Evolutionary conservation across 2,329 filamentous ascomycete species (phyloP), one percentile per base, ranked within the genome.

Genomic region (Stagonosporopsis tanaceti): DNA sequence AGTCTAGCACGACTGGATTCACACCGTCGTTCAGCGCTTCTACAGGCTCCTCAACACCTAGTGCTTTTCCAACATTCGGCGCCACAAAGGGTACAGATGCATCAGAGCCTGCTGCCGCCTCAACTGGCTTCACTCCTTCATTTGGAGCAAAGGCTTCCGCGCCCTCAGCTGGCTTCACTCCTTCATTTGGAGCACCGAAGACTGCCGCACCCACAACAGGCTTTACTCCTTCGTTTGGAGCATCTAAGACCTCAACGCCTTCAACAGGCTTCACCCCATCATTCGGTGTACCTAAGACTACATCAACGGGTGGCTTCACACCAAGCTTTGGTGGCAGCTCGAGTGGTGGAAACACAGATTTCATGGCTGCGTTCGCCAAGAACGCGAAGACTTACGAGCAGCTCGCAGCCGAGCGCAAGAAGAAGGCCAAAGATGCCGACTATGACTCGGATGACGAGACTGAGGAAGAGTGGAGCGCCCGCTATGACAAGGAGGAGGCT

Each of bases 381-480:
- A 66, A 53, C 2, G 69, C 71, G 9, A 75, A 73, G 59, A 68
- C 70, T 0, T 68, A 65, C 27, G 71, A 76, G 41, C 54, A 75
- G 50, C 68, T 75, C 34, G 64, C 66, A 30, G 69, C 68, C 5
- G 72, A 76, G 53, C 70, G 69, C 7, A 76, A 76, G 63, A 63
- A 70, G 53, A 76, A 76, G 57, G 73, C 68, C 6, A 71, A 66
- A 53, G 69, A 68, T 12, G 74, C 65, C 28, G 74, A 76, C 28
- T 75, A 64, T n/a, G 74, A 77, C 50, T 73, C 69, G 2, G 74
- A 77, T 30, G 71, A 76, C 5, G 73, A 76, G 53, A 70, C 65
- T 12, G 62, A 75, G 45, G 72, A 69, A 50, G 61, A 74, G 44
- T 76, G 71, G 69, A 69, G 68, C 35, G 66, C 67, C 8, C 67